Percentiles rank a stretch among this genome's conserved stretches.
Evolutionary conservation across 2,329 filamentous ascomycete genomes (phyloP).

Genomic region (Trichoderma asperellum): DNA sequence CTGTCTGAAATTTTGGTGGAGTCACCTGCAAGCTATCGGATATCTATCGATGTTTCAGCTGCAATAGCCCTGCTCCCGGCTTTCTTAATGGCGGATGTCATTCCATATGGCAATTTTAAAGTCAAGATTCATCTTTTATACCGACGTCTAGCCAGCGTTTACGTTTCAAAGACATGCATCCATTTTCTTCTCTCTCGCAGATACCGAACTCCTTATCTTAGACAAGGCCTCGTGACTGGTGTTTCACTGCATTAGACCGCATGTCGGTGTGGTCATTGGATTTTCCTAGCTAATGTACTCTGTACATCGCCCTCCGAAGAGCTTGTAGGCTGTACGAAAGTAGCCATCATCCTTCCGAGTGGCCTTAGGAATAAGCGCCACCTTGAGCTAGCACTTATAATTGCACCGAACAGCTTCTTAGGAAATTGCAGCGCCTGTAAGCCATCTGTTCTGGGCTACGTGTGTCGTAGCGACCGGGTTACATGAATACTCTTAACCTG

Average conservation of each 20-base stretch:
- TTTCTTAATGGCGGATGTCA: background rate
- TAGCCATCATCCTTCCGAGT: background rate
- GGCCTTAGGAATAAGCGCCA: constrained; percentile 1
- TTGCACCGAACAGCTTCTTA: constrained; percentile 1
- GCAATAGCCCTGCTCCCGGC: background rate
- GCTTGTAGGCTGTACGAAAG: background rate
- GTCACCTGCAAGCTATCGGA: constrained; percentile 15
- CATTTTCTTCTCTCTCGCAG: background rate
- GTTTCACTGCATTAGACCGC: constrained; percentile 25
- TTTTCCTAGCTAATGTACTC: constrained; percentile 1
- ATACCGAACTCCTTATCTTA: background rate
- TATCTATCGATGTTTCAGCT: constrained; percentile 2
- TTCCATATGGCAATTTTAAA: background rate
- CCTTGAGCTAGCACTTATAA: background rate
- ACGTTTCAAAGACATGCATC: background rate
- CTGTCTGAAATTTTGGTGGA: constrained; percentile 14
- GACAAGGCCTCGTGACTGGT: constrained; percentile 21
- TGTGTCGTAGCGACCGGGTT: background rate
- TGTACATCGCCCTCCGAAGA: background rate
- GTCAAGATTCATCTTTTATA: background rate
- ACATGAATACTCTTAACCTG: background rate
- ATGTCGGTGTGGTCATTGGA: constrained; percentile 8
- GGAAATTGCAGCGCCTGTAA: background rate
- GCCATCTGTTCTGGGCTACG: background rate
- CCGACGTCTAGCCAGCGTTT: background rate